Evolutionary conservation across 2,329 filamentous ascomycete genomes (phyloP).

Genomic region (Colletotrichum gigasporum): DNA sequence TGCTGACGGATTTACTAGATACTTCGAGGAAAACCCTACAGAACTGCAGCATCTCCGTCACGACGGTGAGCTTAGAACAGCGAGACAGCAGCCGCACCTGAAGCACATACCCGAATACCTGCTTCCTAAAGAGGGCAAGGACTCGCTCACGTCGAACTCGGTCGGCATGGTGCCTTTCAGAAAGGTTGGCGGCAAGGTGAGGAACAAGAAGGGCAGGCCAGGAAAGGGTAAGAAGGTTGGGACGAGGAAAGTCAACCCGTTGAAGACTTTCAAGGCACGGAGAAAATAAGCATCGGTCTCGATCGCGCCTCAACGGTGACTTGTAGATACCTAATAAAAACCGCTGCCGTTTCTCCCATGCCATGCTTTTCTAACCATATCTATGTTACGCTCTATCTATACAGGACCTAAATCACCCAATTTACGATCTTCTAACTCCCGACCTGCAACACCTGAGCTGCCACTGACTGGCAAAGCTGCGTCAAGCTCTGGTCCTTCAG

Average conservation of each 20-base stretch:
- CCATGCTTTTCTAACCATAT: too few species aligned
- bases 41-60: constrained; percentile 89
- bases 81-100: constrained; percentile 86
- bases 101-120: constrained; percentile 96
- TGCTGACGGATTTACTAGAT: constrained; percentile 46
- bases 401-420: too few species aligned
- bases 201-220: constrained; percentile 53
- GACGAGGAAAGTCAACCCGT: constrained; percentile 79
- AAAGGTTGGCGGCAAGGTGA: constrained; percentile 62
- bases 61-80: constrained; percentile 86
- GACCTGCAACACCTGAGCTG: neutral
- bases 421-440: too few species aligned
- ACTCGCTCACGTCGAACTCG: constrained; percentile 69
- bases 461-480: neutral
- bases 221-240: constrained; percentile 55
- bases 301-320: neutral
- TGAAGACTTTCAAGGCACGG: constrained; percentile 86
- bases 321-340: constrained; percentile 11
- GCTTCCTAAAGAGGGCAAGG: constrained; percentile 75
- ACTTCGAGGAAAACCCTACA: constrained; percentile 96
- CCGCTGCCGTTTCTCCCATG: too few species aligned
- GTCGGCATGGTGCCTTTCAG: constrained; percentile 80
- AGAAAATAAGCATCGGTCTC: constrained; percentile 48
- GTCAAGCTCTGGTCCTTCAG: constrained; percentile 9
- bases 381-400: neutral